Evolutionary conservation across 495 filamentous ascomycete species (phyloP), one percentile per base, ranked within the genome.

Genomic region (Daldinia loculata): DNA sequence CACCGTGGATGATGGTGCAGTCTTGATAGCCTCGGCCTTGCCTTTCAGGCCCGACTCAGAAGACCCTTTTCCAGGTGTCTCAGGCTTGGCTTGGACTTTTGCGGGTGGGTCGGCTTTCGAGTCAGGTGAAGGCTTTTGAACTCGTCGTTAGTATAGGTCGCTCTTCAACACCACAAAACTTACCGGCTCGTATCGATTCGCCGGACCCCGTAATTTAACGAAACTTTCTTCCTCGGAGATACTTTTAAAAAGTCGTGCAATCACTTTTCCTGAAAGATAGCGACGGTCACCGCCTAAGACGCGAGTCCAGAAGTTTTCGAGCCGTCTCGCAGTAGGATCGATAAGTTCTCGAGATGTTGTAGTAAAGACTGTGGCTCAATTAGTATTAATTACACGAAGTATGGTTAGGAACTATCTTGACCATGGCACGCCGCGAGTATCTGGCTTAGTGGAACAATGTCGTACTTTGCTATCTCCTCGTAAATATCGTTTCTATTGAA

Each of bases 221-320:
- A 84, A 84, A 11, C 81, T 82, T 36, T 79, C 74, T 24, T 84
- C 84, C 38, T 77, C 78, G 1, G 85, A 84, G 45, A 87, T 83
- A 39, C 84, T 78, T 63, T 78, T 72, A 53, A 84, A 87, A 15
- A 86, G 75, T 32, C 75, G 77, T 12, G 85, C 83, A 56, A 87
- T 79, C 15, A 77, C 75, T 22, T 70, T 78, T 8, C 81, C 84
- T 6, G 81, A 79, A 48, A 86, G 76, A 59, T 79, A 71, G 19
- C 82, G 80, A 24, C 77, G 77, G 48, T 83, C 75, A 64, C 85
- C 86, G 15, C 85, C 85, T 75, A 84, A 85, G 56, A 87, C 83
- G 58, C 85, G 84, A 80, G 84, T 86, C 85, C 85, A 87, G 52
- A 84, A 86, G 61, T 86, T 84, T 72, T 87, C 84, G 41, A 86